Percentiles rank a stretch among this genome's conserved stretches.
phyloP scores from a whole-genome alignment of 2,329 filamentous ascomycete genomes.

The Lomentospora prolificans region DNA sequence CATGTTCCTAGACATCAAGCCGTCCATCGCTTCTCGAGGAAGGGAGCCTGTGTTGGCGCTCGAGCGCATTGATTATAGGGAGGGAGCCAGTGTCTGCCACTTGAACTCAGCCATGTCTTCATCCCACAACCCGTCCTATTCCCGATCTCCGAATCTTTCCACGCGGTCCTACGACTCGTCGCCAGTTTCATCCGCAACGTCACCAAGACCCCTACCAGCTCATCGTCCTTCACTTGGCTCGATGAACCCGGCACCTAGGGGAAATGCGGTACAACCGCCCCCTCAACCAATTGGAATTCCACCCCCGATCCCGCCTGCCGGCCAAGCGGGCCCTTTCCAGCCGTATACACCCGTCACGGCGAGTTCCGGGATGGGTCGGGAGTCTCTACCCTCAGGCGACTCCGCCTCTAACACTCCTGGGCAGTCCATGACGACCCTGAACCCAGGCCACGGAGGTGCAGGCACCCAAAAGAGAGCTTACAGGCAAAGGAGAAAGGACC shows the following conservation, averaged over 20 bases:
- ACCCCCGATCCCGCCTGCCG: constrained; percentile 25
- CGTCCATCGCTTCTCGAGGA: not conserved
- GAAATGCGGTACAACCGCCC: constrained; percentile 16
- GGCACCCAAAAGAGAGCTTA: constrained; percentile 78
- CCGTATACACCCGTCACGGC: constrained; percentile 42
- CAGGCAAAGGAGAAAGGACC: constrained; percentile 88
- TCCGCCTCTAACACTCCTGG: constrained; percentile 47
- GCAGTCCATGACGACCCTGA: constrained; percentile 26
- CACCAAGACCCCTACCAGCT: constrained; percentile 38
- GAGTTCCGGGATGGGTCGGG: constrained; percentile 43
- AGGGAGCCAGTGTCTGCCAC: not conserved
- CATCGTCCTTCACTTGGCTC: not conserved
- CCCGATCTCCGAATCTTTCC: constrained; percentile 52
- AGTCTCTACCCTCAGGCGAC: constrained; percentile 50
- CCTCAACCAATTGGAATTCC: constrained; percentile 31
- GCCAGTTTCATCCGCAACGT: constrained; percentile 49
- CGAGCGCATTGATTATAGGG: not conserved
- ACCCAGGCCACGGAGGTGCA: constrained; percentile 21
- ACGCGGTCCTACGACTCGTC: constrained; percentile 53
- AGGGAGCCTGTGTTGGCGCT: not conserved
- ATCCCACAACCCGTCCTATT: constrained; percentile 43
- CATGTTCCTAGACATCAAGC: constrained; percentile 1
- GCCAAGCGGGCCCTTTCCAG: constrained; percentile 28
- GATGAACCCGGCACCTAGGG: not conserved
- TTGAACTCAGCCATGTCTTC: not conserved